These are phyloP conservation scores for Lophium mytilinum DNA, from an alignment of 495 filamentous ascomycete species.

Conservation along the genomic window DNA sequence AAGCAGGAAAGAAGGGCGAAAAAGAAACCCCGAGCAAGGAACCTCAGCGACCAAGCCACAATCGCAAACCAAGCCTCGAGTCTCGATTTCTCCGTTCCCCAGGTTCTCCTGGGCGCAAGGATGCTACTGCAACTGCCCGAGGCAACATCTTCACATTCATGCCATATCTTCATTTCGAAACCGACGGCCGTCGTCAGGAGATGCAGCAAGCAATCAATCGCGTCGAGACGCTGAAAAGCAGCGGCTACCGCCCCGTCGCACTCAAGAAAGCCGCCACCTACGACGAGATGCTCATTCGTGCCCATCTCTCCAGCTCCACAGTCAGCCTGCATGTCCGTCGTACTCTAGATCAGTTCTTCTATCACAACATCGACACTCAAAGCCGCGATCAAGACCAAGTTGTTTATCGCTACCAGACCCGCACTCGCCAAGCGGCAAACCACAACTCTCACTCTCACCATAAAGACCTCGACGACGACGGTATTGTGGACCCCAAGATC, in stretches of 20 bases:
- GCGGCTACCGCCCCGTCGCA: slow-evolving; percentile 14
- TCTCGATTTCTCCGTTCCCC: slow-evolving; percentile 14
- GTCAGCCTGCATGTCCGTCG: slow-evolving; percentile 57
- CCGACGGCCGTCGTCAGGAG: slow-evolving; percentile 44
- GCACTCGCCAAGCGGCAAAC: too few relatives aligned
- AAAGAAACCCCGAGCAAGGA: slow-evolving; percentile 16
- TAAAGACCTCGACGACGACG: slow-evolving; percentile 31
- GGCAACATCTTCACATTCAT: slow-evolving; percentile 56
- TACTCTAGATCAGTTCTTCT: slow-evolving; percentile 65
- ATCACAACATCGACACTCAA: slow-evolving; percentile 61
- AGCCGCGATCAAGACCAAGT: slow-evolving; percentile 61
- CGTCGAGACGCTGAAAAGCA: slow-evolving; percentile 31
- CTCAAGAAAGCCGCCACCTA: slow-evolving; percentile 34
- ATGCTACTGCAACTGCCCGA: slow-evolving; percentile 20
- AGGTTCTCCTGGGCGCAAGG: slow-evolving; percentile 23
- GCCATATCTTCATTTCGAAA: slow-evolving; percentile 65
- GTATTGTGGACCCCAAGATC: slow-evolving; percentile 47
- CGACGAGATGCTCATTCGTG: slow-evolving; percentile 58
- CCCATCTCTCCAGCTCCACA: slow-evolving; percentile 47
- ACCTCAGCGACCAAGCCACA: slow-evolving; percentile 1
- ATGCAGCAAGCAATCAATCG: slow-evolving; percentile 54
- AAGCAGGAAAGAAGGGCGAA: slow-evolving; percentile 2
- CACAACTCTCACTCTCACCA: too few relatives aligned
- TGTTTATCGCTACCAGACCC: slow-evolving; percentile 53
- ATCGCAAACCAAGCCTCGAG: slow-evolving; percentile 2